These are phyloP conservation scores for Zanthoxylum bungeanum DNA, from an alignment of 345 rosid species.

Conservation along the genomic window DNA sequence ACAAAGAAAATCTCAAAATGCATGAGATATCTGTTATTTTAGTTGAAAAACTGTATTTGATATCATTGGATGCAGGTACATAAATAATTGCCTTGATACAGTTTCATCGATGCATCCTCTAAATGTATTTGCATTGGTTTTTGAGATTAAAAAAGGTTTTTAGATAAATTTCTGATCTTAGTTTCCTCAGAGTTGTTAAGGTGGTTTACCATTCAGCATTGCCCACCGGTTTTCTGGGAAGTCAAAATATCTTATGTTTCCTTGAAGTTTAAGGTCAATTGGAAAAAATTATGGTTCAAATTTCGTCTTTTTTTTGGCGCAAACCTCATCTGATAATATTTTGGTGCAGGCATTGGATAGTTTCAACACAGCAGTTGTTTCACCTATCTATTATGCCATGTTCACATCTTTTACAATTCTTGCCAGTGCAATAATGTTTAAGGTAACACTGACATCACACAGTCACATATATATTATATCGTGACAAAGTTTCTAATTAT, in stretches of 20 bases:
- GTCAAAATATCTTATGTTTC: background rate
- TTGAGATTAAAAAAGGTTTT: too few relatives aligned
- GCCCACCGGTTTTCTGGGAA: too few relatives aligned
- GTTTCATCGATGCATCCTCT: too few relatives aligned
- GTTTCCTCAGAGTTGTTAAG: background rate
- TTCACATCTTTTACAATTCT: constrained; percentile 73
- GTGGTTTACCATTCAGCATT: background rate
- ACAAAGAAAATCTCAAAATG: too few relatives aligned
- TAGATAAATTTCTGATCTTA: too few relatives aligned
- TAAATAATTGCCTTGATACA: background rate
- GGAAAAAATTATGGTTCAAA: background rate
- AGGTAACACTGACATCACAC: constrained; percentile 37
- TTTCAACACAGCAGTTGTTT: constrained; percentile 70
- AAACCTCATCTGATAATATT: background rate
- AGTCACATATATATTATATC: background rate
- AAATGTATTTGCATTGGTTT: background rate
- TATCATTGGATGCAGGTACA: background rate
- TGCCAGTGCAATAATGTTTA: constrained; percentile 81
- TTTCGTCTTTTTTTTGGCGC: background rate
- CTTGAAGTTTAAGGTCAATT: background rate
- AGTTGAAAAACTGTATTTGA: background rate
- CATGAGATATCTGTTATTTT: too few relatives aligned
- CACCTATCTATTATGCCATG: constrained; percentile 76
- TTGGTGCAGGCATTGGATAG: constrained; percentile 71
- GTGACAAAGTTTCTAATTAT: background rate